Conservation (phyloP, 352 stramenopile species). For the Phytophthora niederhauseri region DNA sequence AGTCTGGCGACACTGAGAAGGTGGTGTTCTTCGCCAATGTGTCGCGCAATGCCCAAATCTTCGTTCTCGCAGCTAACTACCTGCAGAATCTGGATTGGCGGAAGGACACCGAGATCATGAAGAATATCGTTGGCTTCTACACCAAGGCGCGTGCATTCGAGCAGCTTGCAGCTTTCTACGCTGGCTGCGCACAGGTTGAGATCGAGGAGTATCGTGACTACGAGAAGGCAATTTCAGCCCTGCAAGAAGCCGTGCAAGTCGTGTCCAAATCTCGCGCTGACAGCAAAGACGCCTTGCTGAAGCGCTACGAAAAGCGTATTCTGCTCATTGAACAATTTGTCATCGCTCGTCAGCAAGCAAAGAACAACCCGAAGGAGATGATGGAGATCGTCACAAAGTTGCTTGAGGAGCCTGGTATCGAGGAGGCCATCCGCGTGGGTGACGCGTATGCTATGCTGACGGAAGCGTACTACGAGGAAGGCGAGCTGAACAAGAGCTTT, state of each 20-base stretch:
- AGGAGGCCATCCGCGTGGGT: constrained; percentile 87
- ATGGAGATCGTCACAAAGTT: constrained; percentile 81
- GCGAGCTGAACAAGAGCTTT: constrained; percentile 68
- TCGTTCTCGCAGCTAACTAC: constrained; percentile 95
- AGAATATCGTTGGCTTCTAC: constrained; percentile 96
- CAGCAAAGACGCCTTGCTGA: constrained; percentile 69
- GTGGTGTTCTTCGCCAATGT: constrained; percentile 96
- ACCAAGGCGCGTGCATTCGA: constrained; percentile 93
- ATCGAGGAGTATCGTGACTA: constrained; percentile 97
- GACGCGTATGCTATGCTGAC: constrained; percentile 91
- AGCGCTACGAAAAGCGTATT: constrained; percentile 67
- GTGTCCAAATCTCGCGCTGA: constrained; percentile 76
- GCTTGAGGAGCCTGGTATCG: constrained; percentile 83
- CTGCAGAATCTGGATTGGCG: constrained; percentile 95
- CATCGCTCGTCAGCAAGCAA: constrained; percentile 59
- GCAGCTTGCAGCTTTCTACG: constrained; percentile 93
- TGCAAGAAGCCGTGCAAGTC: constrained; percentile 92
- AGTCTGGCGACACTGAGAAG: constrained; percentile 95
- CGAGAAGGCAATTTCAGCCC: constrained; percentile 89
- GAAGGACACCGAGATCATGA: constrained; percentile 90
- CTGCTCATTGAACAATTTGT: constrained; percentile 90
- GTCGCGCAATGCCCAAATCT: constrained; percentile 94
- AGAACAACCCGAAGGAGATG: constrained; percentile 71
- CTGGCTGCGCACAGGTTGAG: constrained; percentile 91
- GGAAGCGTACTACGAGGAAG: constrained; percentile 74